Evolutionary conservation across 108 stramenopile genomes (phyloP).

Genomic region (Skeletonema costatum): DNA sequence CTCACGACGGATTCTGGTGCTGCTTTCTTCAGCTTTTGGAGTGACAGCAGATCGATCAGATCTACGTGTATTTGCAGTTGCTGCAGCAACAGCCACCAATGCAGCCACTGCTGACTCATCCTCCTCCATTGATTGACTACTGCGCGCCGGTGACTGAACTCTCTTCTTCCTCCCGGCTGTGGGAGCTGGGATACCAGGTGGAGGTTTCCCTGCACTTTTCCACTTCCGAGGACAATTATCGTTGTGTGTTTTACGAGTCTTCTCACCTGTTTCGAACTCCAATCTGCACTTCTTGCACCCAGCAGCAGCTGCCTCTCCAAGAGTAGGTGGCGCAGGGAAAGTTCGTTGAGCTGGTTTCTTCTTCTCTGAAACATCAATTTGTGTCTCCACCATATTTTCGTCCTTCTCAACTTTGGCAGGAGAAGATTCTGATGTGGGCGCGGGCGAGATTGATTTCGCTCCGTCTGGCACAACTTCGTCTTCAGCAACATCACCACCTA

Average conservation of each 20-base stretch:
- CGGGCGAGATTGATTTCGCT: neutral
- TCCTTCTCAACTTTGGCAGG: neutral
- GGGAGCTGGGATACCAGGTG: slow-evolving; percentile 16
- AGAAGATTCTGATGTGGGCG: neutral
- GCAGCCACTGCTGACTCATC: slow-evolving; percentile 12
- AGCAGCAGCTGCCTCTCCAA: slow-evolving; percentile 15
- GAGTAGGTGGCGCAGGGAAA: neutral
- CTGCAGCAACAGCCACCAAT: slow-evolving; percentile 17
- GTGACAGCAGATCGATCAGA: neutral
- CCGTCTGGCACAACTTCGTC: slow-evolving; percentile 37
- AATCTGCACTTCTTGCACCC: slow-evolving; percentile 21
- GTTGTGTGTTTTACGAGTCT: slow-evolving; percentile 20
- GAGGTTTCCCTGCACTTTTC: slow-evolving; percentile 19
- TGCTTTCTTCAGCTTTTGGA: slow-evolving; percentile 7
- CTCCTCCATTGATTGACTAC: neutral
- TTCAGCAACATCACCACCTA: slow-evolving; percentile 53
- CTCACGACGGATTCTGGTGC: slow-evolving; percentile 23
- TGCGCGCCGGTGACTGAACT: neutral
- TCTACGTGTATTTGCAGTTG: slow-evolving; percentile 2
- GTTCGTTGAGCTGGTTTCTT: neutral
- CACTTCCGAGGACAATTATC: slow-evolving; percentile 26
- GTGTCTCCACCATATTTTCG: neutral
- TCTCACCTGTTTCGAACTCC: slow-evolving; percentile 22
- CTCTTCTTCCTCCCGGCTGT: slow-evolving; percentile 5
- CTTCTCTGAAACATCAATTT: neutral